These are phyloP conservation scores for Periconia digitata DNA, from an alignment of 2,329 filamentous ascomycete species.

Conservation along the genomic window DNA sequence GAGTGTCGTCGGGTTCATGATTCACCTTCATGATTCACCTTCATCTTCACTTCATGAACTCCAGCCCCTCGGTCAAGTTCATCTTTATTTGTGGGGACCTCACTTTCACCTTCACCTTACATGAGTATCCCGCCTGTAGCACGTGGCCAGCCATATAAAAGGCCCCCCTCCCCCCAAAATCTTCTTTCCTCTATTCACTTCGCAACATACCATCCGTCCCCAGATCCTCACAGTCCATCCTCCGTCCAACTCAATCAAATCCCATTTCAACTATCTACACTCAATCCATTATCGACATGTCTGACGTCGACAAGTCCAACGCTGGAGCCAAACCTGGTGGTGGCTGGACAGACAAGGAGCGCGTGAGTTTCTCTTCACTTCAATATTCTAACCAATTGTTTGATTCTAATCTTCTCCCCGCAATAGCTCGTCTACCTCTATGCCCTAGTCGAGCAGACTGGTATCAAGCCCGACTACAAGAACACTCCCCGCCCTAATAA, in stretches of 20 bases:
- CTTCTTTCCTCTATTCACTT: too few relatives aligned
- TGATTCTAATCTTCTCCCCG: slow-evolving; percentile 7
- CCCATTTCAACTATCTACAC: background rate
- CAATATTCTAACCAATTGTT: background rate
- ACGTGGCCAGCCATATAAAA: too few relatives aligned
- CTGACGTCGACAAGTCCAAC: slow-evolving; percentile 12
- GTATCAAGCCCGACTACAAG: slow-evolving; percentile 20
- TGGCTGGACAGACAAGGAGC: slow-evolving; percentile 25
- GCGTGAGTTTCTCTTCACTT: slow-evolving; percentile 8
- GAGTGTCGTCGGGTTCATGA: too few relatives aligned
- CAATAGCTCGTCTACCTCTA: slow-evolving; percentile 14
- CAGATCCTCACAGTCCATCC: too few relatives aligned
- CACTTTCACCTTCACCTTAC: background rate
- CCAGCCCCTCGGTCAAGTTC: too few relatives aligned
- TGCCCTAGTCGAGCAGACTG: slow-evolving; percentile 20
- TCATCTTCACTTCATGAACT: too few relatives aligned
- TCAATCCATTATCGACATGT: slow-evolving; percentile 9
- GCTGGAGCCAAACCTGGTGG: slow-evolving; percentile 9
- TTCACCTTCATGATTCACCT: too few relatives aligned
- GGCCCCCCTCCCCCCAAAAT: too few relatives aligned
- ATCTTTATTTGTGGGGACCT: background rate
- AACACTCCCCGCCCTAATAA: slow-evolving; percentile 19
- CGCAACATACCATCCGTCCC: too few relatives aligned
- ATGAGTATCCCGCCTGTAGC: too few relatives aligned
- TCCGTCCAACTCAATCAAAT: background rate